A percentile compares a stretch with the other conserved stretches of the same genome.
phyloP scores from a whole-genome alignment of 2,329 filamentous ascomycete species.

The Cladosporium sp. region DNA sequence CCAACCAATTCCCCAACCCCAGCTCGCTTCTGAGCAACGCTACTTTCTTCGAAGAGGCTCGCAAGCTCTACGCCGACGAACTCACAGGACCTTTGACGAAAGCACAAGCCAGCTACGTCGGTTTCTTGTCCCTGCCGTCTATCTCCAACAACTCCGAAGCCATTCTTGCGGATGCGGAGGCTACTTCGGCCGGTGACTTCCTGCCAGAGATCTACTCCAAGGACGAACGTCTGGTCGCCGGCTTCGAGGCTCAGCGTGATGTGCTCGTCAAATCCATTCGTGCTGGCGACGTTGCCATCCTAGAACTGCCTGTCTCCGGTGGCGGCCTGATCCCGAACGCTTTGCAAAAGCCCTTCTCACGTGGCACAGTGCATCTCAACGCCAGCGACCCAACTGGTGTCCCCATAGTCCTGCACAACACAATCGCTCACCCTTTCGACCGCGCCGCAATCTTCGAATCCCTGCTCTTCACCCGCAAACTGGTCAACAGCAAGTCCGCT shows the following conservation, averaged over 20 bases:
- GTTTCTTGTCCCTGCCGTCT: constrained; percentile 44
- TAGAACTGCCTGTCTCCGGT: constrained; percentile 35
- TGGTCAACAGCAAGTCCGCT: constrained; percentile 9
- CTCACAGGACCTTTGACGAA: constrained; percentile 32
- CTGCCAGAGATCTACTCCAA: background rate
- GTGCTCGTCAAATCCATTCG: constrained; percentile 38
- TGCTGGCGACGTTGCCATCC: constrained; percentile 44
- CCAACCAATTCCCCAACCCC: constrained; percentile 20
- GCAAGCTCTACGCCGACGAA: constrained; percentile 30
- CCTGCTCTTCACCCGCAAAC: constrained; percentile 37
- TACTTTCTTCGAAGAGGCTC: constrained; percentile 15
- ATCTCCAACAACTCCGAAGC: constrained; percentile 33
- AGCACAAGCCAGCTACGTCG: constrained; percentile 39
- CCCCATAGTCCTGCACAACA: constrained; percentile 19
- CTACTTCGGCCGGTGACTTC: background rate
- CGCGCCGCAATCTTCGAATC: constrained; percentile 26
- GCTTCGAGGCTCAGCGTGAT: constrained; percentile 40
- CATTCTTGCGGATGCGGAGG: constrained; percentile 26
- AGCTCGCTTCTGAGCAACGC: constrained; percentile 18
- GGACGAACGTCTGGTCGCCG: constrained; percentile 29
- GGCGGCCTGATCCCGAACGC: constrained; percentile 51
- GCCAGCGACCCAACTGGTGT: constrained; percentile 1
- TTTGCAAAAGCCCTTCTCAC: constrained; percentile 39
- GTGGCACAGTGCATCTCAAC: constrained; percentile 29
- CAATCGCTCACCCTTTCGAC: constrained; percentile 28